Base-by-base conservation (phyloP, 108 stramenopile genomes). In the Nitzschia palea region DNA sequence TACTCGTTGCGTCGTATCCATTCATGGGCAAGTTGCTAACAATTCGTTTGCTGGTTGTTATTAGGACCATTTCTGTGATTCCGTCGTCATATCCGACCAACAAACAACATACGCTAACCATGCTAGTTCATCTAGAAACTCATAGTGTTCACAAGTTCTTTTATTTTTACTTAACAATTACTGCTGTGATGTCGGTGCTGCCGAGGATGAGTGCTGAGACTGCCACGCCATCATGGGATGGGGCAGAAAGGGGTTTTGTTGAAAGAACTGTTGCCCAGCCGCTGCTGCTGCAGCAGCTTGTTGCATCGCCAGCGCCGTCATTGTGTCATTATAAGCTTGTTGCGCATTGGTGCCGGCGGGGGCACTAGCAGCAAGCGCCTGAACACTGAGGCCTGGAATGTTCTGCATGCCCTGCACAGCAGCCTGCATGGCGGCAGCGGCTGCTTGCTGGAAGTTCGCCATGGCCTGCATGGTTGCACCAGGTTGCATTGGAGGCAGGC, bases 391-490 rank as follows among this genome's bases (percentile, higher is more conserved):
- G 5, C 68, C 83, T 25, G 75, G 78, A 30, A 67, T 60, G 17
- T 64, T 51, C 40, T 82, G 71, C 76, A 84, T 72, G 30, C 70
- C 73, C 48, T 71, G 68, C 44, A 76, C 75, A 5, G 83, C 83
- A 1, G 74, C 67, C 36, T 84, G 76, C 83, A 84, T 84, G 35
- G 83, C 83, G 6, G 71, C 78, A 4, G 83, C 73, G 6, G 83
- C 83, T 4, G 83, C 83, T 54, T 84, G 83, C 43, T 84, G 83
- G 52, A 84, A 84, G 73, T 73, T 80, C 18, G 83, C 79, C 83
- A 84, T 84, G 44, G 83, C 83, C 62, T 84, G 83, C 83, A 84
- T 84, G 29, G 83, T 84, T 30, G 79, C 75, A 54, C 83, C 83
- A 14, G 83, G 73, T 62, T 80, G 76, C 82, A 83, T 83, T 31